Percentiles rank a stretch among this genome's conserved stretches.
phyloP scores from a whole-genome alignment of 176 grass and related monocot genomes.

The Aegilops umbellulata region DNA sequence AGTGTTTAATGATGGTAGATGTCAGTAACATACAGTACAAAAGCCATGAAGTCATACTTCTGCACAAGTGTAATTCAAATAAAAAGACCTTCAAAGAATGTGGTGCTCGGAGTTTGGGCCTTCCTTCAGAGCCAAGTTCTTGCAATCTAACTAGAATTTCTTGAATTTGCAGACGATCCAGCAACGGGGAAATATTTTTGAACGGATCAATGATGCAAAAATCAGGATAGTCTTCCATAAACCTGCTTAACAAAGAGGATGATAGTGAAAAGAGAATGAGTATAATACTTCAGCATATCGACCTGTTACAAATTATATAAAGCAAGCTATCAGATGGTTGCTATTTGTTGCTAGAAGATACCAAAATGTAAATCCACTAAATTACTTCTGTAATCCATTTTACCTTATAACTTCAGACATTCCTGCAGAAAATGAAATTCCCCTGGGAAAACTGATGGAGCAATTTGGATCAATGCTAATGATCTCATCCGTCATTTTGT shows the following conservation, averaged over 20 bases:
- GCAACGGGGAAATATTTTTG: constrained; percentile 76
- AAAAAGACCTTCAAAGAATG: constrained; percentile 72
- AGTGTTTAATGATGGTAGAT: neutral
- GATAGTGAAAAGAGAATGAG: constrained; percentile 14
- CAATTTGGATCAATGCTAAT: constrained; percentile 62
- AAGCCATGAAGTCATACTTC: neutral
- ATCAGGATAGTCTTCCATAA: constrained; percentile 56
- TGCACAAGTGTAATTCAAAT: constrained; percentile 8
- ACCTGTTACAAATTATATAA: too few species aligned
- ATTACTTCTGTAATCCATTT: neutral
- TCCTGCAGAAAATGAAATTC: constrained; percentile 73
- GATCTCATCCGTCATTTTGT: constrained; percentile 98
- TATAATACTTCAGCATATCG: neutral
- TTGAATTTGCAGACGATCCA: constrained; percentile 92
- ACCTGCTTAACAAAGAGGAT: constrained; percentile 47
- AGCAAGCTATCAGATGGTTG: neutral
- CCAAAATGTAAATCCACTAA: neutral
- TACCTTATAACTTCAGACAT: constrained; percentile 89
- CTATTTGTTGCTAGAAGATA: neutral
- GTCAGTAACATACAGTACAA: neutral
- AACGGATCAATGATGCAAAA: constrained; percentile 77
- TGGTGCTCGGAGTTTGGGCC: constrained; percentile 65
- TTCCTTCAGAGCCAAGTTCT: constrained; percentile 43
- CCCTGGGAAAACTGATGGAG: constrained; percentile 61
- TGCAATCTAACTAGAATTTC: constrained; percentile 70